These are phyloP conservation scores for Crithidia brevicula DNA, from an alignment of 208 protist genomes.

Conservation along the genomic window DNA sequence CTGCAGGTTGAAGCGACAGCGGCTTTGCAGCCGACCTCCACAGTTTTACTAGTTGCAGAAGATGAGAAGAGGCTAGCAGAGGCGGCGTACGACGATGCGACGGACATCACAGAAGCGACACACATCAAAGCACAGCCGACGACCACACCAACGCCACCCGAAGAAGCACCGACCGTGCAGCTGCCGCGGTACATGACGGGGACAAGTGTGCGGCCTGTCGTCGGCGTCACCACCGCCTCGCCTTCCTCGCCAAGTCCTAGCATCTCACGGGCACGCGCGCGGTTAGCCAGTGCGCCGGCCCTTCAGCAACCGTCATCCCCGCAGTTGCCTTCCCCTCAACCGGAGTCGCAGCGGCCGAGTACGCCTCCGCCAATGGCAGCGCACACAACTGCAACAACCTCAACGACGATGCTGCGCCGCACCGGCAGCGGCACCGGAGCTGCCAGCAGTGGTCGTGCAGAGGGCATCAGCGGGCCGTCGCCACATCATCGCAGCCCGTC, in stretches of 20 bases:
- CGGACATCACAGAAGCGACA: too few relatives aligned
- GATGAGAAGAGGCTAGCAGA: too few relatives aligned
- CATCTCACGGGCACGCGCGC: constrained; percentile 9
- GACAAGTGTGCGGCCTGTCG: constrained; percentile 3
- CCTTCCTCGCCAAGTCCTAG: background rate
- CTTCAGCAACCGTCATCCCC: constrained; percentile 1
- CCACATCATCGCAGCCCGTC: background rate
- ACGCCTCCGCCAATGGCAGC: background rate
- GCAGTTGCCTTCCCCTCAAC: background rate
- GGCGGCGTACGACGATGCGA: too few relatives aligned
- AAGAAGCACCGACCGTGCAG: background rate
- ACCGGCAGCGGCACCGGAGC: too few relatives aligned
- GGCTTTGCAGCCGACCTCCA: too few relatives aligned
- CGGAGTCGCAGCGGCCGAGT: background rate
- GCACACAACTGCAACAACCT: background rate
- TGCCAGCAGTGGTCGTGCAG: too few relatives aligned
- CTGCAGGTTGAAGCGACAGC: too few relatives aligned
- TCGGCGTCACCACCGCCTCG: constrained; percentile 1
- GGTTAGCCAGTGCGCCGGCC: background rate
- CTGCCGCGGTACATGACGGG: constrained; percentile 13
- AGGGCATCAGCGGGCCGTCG: too few relatives aligned
- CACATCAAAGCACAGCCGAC: too few relatives aligned
- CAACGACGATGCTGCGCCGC: background rate
- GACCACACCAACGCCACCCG: background rate
- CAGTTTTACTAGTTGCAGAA: too few relatives aligned